Percentiles rank a stretch among this genome's conserved stretches.
Conservation (phyloP, 1,284 basidiomycete genomes). For the Sutorius eximius region DNA sequence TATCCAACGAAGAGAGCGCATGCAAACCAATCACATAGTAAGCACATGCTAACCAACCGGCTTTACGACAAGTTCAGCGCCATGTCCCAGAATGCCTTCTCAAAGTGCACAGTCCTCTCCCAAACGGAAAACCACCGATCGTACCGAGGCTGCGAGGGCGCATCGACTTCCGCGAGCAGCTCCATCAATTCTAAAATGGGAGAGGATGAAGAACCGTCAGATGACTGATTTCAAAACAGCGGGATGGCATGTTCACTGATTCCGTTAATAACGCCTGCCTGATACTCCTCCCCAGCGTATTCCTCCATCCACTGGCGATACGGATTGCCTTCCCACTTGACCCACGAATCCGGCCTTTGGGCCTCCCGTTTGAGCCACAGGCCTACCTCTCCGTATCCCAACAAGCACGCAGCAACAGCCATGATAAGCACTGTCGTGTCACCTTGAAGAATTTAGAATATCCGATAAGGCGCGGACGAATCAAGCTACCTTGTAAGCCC, state of each 20-base stretch:
- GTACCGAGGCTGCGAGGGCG: constrained; percentile 62
- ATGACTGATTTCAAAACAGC: not conserved
- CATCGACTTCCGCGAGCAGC: constrained; percentile 54
- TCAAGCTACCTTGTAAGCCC: constrained; percentile 56
- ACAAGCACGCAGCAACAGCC: constrained; percentile 80
- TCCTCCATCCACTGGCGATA: constrained; percentile 83
- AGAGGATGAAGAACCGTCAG: not conserved
- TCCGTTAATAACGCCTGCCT: constrained; percentile 66
- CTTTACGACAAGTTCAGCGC: constrained; percentile 50
- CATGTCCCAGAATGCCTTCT: constrained; percentile 90
- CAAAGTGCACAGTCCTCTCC: constrained; percentile 75
- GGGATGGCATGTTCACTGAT: constrained; percentile 49
- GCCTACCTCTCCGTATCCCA: constrained; percentile 92
- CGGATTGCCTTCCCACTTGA: constrained; percentile 63
- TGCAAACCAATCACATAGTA: too few species aligned
- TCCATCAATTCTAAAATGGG: constrained; percentile 56
- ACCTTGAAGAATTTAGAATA: constrained; percentile 40
- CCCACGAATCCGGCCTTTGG: constrained; percentile 47
- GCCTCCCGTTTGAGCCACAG: constrained; percentile 69
- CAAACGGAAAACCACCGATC: constrained; percentile 74
- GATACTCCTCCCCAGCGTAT: constrained; percentile 72
- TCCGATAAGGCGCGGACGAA: not conserved
- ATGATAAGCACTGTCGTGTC: constrained; percentile 75
- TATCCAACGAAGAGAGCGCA: too few species aligned
- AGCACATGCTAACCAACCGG: not conserved